Percentiles rank a stretch among this genome's conserved stretches.
These are phyloP conservation scores for Paraglomus brasilianum DNA, from an alignment of 192 early-diverging fungal genomes.

Conservation along the genomic window DNA sequence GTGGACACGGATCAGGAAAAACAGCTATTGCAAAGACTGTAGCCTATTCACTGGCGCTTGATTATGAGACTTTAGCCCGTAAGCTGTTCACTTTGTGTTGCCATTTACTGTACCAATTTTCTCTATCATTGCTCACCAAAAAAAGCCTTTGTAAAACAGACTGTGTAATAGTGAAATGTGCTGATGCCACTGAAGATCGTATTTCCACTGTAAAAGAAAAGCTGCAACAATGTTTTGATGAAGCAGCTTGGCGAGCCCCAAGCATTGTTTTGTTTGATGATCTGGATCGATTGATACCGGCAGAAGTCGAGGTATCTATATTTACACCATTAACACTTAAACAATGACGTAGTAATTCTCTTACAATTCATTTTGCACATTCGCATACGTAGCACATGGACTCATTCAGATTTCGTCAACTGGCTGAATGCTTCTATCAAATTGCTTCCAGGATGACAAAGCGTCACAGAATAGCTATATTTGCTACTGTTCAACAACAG, in stretches of 20 bases:
- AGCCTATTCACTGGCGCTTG: conserved; percentile 38
- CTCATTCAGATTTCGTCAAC: conserved; percentile 59
- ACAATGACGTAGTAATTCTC: not conserved
- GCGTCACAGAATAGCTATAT: conserved; percentile 52
- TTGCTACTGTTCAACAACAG: conserved; percentile 68
- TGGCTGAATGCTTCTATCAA: conserved; percentile 64
- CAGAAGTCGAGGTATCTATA: conserved; percentile 63
- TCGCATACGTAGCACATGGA: conserved; percentile 51
- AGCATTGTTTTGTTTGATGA: conserved; percentile 74
- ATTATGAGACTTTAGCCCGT: conserved; percentile 48
- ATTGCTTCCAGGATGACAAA: conserved; percentile 47
- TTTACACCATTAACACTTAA: not conserved
- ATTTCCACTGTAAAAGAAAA: conserved; percentile 59
- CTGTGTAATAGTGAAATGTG: conserved; percentile 53
- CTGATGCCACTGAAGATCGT: conserved; percentile 57
- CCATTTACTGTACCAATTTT: conserved; percentile 34
- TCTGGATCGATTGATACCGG: conserved; percentile 69
- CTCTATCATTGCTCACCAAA: not conserved
- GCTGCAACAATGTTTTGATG: conserved; percentile 58
- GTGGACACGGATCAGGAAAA: conserved; percentile 76
- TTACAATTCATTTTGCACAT: not conserved
- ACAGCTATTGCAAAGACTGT: conserved; percentile 61
- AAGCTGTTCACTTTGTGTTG: conserved; percentile 37
- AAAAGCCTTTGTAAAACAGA: conserved; percentile 39
- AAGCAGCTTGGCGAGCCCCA: conserved; percentile 70